These are phyloP conservation scores for Artomyces pyxidatus DNA, from an alignment of 768 basidiomycete species.

Conservation along the genomic window DNA sequence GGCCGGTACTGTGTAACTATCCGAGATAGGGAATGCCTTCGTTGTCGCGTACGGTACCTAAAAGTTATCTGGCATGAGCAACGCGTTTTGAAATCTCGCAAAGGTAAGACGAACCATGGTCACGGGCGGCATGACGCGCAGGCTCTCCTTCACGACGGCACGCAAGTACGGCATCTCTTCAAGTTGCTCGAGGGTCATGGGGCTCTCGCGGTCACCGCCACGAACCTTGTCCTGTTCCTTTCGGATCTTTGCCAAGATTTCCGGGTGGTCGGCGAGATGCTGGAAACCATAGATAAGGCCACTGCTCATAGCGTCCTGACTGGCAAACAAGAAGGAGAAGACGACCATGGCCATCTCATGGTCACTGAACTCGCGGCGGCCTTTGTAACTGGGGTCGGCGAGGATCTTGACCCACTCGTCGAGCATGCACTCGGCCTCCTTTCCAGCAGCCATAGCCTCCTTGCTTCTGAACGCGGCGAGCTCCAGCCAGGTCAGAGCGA, in stretches of 20 bases:
- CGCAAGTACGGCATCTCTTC: constrained; percentile 90
- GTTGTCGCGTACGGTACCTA: constrained; percentile 91
- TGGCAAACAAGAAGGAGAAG: constrained; percentile 93
- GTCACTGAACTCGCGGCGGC: constrained; percentile 82
- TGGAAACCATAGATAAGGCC: constrained; percentile 96
- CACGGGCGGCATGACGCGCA: constrained; percentile 89
- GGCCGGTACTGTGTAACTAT: constrained; percentile 87
- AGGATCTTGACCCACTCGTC: constrained; percentile 86
- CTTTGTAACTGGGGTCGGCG: constrained; percentile 56
- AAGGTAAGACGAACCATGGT: constrained; percentile 63
- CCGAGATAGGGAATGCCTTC: constrained; percentile 85
- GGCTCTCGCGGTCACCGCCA: constrained; percentile 63
- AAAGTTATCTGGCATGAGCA: constrained; percentile 12
- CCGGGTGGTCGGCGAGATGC: constrained; percentile 88
- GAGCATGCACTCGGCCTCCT: constrained; percentile 80
- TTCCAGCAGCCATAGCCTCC: constrained; percentile 69
- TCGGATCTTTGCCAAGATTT: constrained; percentile 78
- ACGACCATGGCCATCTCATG: constrained; percentile 96
- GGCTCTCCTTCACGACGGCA: constrained; percentile 89
- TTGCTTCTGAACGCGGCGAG: constrained; percentile 77
- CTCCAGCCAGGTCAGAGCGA: constrained; percentile 71
- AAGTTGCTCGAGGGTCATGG: constrained; percentile 80
- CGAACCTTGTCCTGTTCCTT: constrained; percentile 87
- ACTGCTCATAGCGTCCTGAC: constrained; percentile 97
- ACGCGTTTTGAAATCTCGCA: neutral